A percentile compares a stretch with the other conserved stretches of the same genome.
Conservation (phyloP, 2,329 filamentous ascomycete genomes). For the Alternaria ventricosa region DNA sequence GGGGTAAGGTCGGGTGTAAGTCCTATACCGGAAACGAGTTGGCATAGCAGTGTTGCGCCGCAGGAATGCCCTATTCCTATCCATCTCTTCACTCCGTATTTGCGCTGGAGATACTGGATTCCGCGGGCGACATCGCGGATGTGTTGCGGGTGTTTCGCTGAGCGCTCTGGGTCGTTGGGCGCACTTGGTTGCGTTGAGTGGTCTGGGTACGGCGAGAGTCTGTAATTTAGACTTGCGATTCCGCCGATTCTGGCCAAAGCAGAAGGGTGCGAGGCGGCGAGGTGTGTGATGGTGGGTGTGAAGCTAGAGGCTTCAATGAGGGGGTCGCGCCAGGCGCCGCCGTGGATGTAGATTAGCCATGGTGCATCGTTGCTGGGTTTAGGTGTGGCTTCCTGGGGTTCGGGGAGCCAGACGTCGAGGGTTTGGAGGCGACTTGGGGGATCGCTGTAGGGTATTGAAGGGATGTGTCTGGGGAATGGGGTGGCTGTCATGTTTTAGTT, state of each 20-base stretch:
- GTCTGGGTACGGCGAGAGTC: constrained; percentile 61
- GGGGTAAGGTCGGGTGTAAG: background rate
- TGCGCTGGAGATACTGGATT: constrained; percentile 57
- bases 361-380: constrained; percentile 17
- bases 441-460: constrained; percentile 36
- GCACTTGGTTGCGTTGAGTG: constrained; percentile 55
- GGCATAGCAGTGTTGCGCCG: constrained; percentile 68
- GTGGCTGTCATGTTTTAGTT: constrained; percentile 24
- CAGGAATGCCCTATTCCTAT: constrained; percentile 68
- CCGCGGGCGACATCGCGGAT: constrained; percentile 63
- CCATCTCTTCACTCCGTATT: constrained; percentile 57
- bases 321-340: constrained; percentile 59
- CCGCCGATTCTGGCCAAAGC: constrained; percentile 56
- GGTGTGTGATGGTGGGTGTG: constrained; percentile 45
- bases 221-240: constrained; percentile 70
- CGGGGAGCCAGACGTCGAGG: constrained; percentile 52
- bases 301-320: constrained; percentile 46
- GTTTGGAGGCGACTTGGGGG: constrained; percentile 48
- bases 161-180: constrained; percentile 55
- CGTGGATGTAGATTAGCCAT: constrained; percentile 56
- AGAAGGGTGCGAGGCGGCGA: constrained; percentile 29
- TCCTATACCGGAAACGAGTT: constrained; percentile 51
- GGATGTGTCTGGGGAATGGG: constrained; percentile 23
- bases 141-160: constrained; percentile 66
- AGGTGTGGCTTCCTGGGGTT: constrained; percentile 25